phyloP scores from a whole-genome alignment of 805 yeast species.

The Myxozyma neotropica region DNA sequence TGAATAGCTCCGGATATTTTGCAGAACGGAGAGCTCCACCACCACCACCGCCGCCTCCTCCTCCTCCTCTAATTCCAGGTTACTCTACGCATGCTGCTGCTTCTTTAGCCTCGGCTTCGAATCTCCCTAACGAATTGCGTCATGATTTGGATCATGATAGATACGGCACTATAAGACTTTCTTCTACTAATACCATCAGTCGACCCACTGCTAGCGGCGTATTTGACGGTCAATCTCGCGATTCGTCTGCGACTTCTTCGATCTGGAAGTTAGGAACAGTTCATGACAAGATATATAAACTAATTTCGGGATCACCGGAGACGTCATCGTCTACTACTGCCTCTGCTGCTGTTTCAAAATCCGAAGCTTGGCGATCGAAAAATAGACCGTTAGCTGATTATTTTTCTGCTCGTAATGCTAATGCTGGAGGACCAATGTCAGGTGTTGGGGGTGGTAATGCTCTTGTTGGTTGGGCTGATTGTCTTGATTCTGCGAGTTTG shows the following conservation, averaged over 20 bases:
- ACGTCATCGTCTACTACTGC: neutral
- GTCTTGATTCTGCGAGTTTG: neutral
- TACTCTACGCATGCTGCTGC: too few relatives aligned
- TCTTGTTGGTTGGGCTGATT: neutral
- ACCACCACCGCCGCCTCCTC: too few relatives aligned
- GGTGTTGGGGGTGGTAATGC: neutral
- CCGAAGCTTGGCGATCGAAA: neutral
- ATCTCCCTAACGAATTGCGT: neutral
- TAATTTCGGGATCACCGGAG: neutral
- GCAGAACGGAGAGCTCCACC: too few relatives aligned
- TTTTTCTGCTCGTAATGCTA: neutral
- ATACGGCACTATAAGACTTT: neutral
- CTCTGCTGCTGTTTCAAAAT: neutral
- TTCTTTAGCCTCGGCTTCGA: neutral
- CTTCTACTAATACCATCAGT: neutral
- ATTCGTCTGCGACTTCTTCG: neutral
- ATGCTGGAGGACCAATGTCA: too few relatives aligned
- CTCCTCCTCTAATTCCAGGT: too few relatives aligned
- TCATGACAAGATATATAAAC: neutral
- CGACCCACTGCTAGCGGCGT: neutral
- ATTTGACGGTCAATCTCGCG: neutral
- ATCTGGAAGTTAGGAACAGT: neutral
- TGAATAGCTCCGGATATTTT: too few relatives aligned
- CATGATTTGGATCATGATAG: neutral
- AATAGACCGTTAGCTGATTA: neutral